phyloP scores from a whole-genome alignment of 108 stramenopile species.

The Cyclostephanos invisitatus region DNA sequence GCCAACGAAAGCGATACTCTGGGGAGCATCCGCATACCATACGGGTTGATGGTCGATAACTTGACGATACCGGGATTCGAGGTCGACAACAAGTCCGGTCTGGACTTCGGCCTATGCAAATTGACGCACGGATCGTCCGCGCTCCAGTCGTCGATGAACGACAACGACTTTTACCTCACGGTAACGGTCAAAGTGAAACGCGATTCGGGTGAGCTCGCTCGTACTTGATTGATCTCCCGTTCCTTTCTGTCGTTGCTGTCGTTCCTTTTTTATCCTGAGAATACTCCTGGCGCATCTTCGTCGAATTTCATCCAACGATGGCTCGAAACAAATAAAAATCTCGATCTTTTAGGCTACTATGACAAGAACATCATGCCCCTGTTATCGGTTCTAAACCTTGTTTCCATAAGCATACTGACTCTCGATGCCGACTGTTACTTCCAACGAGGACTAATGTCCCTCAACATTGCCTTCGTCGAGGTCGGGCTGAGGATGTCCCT shows the following conservation, averaged over 20 bases:
- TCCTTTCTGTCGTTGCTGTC: neutral
- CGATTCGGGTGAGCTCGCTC: conserved; percentile 21
- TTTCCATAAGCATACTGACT: conserved; percentile 40
- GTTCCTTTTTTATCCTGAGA: neutral
- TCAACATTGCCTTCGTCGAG: conserved; percentile 61
- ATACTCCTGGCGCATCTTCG: neutral
- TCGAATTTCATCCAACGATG: neutral
- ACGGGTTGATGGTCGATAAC: conserved; percentile 60
- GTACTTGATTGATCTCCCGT: neutral
- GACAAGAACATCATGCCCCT: conserved; percentile 64
- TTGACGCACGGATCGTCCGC: conserved; percentile 31
- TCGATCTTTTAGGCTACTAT: conserved; percentile 42
- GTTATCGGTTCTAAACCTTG: conserved; percentile 51
- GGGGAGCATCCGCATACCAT: conserved; percentile 42
- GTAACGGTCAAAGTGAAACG: conserved; percentile 47
- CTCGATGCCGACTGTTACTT: conserved; percentile 48
- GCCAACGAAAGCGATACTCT: conserved; percentile 52
- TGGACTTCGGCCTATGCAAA: conserved; percentile 47
- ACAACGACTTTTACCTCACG: conserved; percentile 43
- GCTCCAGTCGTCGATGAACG: conserved; percentile 1
- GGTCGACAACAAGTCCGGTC: conserved; percentile 9
- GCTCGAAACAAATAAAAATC: neutral
- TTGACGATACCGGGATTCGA: conserved; percentile 54
- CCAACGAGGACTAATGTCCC: conserved; percentile 36
- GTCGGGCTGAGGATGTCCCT: conserved; percentile 60